Evolutionary conservation across 371 early-diverging fungal genomes (phyloP).

Genomic region (Lichtheimia hyalospora): DNA sequence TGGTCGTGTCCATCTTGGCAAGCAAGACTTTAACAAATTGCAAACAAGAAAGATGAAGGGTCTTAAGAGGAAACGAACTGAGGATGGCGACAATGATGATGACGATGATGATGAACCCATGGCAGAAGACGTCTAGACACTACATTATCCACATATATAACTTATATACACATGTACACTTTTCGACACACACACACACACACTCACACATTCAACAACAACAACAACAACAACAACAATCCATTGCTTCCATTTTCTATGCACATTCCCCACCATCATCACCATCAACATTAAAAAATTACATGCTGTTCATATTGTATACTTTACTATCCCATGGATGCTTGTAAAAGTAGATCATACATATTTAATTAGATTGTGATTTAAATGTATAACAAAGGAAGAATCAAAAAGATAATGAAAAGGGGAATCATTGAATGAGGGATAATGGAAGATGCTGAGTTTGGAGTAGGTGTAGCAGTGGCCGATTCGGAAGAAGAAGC

Average conservation of each 20-base stretch:
- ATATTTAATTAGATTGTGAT: too few species aligned
- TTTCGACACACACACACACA: background rate
- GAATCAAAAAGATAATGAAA: too few species aligned
- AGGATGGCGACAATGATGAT: slow-evolving; percentile 51
- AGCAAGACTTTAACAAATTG: slow-evolving; percentile 87
- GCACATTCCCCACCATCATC: too few species aligned
- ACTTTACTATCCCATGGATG: too few species aligned
- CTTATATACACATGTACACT: slow-evolving; percentile 3
- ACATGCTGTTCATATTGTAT: too few species aligned
- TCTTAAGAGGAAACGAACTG: slow-evolving; percentile 68
- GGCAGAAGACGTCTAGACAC: slow-evolving; percentile 7
- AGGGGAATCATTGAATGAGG: too few species aligned
- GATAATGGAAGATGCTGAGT: too few species aligned
- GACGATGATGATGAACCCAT: slow-evolving; percentile 4
- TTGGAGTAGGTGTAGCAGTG: background rate
- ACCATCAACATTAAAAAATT: too few species aligned
- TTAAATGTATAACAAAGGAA: too few species aligned
- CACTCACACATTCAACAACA: background rate
- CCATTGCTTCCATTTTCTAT: too few species aligned
- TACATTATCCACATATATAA: background rate
- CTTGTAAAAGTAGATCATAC: too few species aligned
- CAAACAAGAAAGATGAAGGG: slow-evolving; percentile 99
- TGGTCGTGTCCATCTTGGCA: slow-evolving; percentile 91
- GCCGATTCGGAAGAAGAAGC: background rate
- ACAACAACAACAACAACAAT: background rate